Evolutionary conservation across 2,329 filamentous ascomycete genomes (phyloP).

Genomic region (Fusarium floridanum): DNA sequence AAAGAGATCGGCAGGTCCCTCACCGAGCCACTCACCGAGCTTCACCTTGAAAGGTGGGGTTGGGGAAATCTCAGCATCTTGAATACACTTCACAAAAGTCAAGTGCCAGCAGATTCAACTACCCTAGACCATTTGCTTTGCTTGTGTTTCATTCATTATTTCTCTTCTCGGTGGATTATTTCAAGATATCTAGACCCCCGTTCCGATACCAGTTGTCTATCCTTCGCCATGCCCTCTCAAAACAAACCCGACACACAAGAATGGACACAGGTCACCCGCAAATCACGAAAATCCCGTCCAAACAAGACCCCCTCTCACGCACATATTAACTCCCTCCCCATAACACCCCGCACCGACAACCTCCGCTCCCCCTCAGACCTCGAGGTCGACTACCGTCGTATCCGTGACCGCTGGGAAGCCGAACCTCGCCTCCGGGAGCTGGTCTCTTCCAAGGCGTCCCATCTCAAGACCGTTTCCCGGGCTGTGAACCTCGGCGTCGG

Average conservation of each 20-base stretch:
- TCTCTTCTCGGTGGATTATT: neutral
- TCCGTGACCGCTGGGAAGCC: slow-evolving; percentile 47
- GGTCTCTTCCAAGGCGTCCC: slow-evolving; percentile 44
- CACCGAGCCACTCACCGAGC: slow-evolving; percentile 30
- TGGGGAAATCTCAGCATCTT: slow-evolving; percentile 37
- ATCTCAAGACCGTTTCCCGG: slow-evolving; percentile 24
- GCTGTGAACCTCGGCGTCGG: slow-evolving; percentile 69
- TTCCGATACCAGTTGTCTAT: neutral
- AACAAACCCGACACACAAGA: slow-evolving; percentile 20
- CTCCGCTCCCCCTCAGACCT: slow-evolving; percentile 46
- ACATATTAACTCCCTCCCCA: slow-evolving; percentile 18
- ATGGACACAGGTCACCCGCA: slow-evolving; percentile 46
- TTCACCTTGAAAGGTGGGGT: slow-evolving; percentile 35
- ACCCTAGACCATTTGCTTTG: slow-evolving; percentile 4
- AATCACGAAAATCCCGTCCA: slow-evolving; percentile 30
- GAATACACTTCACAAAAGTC: slow-evolving; percentile 21
- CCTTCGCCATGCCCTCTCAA: slow-evolving; percentile 28
- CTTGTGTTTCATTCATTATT: neutral
- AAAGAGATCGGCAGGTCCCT: neutral
- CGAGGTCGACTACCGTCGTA: slow-evolving; percentile 45
- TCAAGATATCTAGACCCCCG: neutral
- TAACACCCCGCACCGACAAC: slow-evolving; percentile 25
- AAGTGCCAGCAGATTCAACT: slow-evolving; percentile 11
- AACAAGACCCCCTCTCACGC: slow-evolving; percentile 5
- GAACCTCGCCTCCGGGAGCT: slow-evolving; percentile 51